Evolutionary conservation across 371 early-diverging fungal genomes (phyloP), one percentile per base, ranked within the genome.

Genomic region (Thermomucor indicae-seudaticae): DNA sequence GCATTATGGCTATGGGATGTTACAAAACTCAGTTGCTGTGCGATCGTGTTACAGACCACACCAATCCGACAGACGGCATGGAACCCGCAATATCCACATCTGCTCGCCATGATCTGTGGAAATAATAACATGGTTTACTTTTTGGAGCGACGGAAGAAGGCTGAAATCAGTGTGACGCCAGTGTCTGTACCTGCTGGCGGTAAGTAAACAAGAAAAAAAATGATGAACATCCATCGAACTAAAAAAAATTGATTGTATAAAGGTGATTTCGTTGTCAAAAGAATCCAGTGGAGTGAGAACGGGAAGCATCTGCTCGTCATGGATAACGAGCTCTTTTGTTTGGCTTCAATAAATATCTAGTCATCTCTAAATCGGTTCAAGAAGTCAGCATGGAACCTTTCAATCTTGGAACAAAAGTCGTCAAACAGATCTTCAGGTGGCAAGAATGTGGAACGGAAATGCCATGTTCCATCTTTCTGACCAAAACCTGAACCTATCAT

Each of bases 361-460:
- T 37, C 14, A 11, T 37, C 37, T 10, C 37, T 49, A 52, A 80
- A 92, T 58, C 88, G 83, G 47, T 67, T 65, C 66, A 96, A 66
- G 58, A 97, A 93, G 3, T 68, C 62, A 23, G 61, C 41, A 58
- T 98, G 96, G 79, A 98, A 98, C 29, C 63, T 60, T 52, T 67
- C 61, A 49, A 96, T 63, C 34, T 71, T 75, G 17, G 55, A 47
- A 49, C 93, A 93, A 51, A 98, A 96, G 39, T 71, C 80, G 50
- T 93, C 94, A 82, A 98, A 90, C 50, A 91, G 71, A 30, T 91
- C 79, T 63, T 96, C 96, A 20, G 85, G 89, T 16, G 98, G 97
- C 62, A 98, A 62, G 73, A 98, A 98, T 3, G 98, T 97, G 17
- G 88, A 86, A 55, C 98, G 79, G 79, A 97, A 96, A 65, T 98